phyloP scores from a whole-genome alignment of 2,329 filamentous ascomycete genomes.

The Aureobasidium subglaciale region DNA sequence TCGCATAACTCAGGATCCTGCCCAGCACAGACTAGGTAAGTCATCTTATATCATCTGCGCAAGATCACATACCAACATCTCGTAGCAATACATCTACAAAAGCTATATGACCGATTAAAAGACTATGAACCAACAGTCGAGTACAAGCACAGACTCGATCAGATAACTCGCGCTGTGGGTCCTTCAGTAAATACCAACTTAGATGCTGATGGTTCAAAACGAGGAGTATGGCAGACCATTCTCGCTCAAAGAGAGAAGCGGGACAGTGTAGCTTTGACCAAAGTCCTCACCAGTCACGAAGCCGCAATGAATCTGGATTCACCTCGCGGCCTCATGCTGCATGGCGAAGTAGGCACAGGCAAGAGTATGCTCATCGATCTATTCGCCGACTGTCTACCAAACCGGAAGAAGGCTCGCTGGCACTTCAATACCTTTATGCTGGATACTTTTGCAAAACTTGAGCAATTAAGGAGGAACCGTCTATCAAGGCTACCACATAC shows the following conservation, averaged over 20 bases:
- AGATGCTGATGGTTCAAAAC: constrained; percentile 15
- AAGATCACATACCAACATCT: background rate
- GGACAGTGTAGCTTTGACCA: constrained; percentile 55
- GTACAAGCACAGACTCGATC: constrained; percentile 59
- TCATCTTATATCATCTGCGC: too few species aligned
- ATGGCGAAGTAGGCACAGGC: constrained; percentile 74
- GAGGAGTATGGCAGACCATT: constrained; percentile 46
- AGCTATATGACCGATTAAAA: constrained; percentile 66
- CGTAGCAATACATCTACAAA: constrained; percentile 64
- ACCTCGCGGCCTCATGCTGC: constrained; percentile 67
- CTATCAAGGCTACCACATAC: constrained; percentile 15
- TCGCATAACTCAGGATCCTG: constrained; percentile 59
- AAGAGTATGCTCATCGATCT: constrained; percentile 82
- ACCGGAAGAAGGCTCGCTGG: constrained; percentile 64
- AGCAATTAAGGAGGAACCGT: constrained; percentile 49
- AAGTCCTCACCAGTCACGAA: constrained; percentile 63
- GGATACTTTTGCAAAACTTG: constrained; percentile 64
- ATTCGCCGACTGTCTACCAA: constrained; percentile 70
- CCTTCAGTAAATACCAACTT: constrained; percentile 18
- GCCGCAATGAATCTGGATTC: constrained; percentile 64
- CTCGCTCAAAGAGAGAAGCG: constrained; percentile 48
- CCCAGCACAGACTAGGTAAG: constrained; percentile 57
- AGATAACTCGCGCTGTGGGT: constrained; percentile 45
- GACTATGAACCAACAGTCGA: constrained; percentile 69
- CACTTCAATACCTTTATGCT: constrained; percentile 87